Evolutionary conservation across 1,284 basidiomycete species (phyloP), one percentile per base, ranked within the genome.

Genomic region (Marasmius oreades): DNA sequence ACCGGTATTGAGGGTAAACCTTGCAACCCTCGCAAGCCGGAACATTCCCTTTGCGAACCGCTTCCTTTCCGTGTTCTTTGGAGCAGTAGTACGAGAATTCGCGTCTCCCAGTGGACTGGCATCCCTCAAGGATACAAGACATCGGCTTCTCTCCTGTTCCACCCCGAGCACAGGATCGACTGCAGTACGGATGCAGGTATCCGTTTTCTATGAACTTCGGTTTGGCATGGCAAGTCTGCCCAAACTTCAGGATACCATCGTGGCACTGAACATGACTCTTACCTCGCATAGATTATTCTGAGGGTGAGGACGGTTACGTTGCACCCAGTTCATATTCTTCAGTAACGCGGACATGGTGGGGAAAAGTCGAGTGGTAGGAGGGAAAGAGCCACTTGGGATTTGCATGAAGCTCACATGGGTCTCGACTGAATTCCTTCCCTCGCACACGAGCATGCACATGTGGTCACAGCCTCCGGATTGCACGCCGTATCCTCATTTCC

Each of bases 161-260:
- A 67, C 74, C 51, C 78, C 73, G 55, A 31, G 83, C 84, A 63
- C 83, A 85, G 48, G 76, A 82, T 61, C 75, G 77, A 60, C 84
- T 75, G 64, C 84, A 86, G 65, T 79, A 86, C 39, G 78, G 76
- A 62, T 85, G 81, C 60, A 75, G 74, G 58, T 73, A 67, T 18
- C 82, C 84, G 56, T 78, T 74, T 57, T 82, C 77, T 51, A 80
- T 67, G 64, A 77, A 85, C 71, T 80, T 85, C 16, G 82, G 81
- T 64, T 76, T 82, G 58, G 71, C 71, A 28, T 79, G 77, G 66
- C 84, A 86, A 56, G 75, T 74, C 83, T 85, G 59, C 45, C n/a
- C 45, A 47, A 24, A n/a, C 23, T 11, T 50, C 47, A 50, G 31
- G n/a, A 16, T 16, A 50, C 16, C 31, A 50, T 31, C 26, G 45